Evolutionary conservation across 225 moss, liverwort and hornwort genomes (phyloP), one percentile per base, ranked within the genome.

Genomic region (Rhytidiadelphus loreus): DNA sequence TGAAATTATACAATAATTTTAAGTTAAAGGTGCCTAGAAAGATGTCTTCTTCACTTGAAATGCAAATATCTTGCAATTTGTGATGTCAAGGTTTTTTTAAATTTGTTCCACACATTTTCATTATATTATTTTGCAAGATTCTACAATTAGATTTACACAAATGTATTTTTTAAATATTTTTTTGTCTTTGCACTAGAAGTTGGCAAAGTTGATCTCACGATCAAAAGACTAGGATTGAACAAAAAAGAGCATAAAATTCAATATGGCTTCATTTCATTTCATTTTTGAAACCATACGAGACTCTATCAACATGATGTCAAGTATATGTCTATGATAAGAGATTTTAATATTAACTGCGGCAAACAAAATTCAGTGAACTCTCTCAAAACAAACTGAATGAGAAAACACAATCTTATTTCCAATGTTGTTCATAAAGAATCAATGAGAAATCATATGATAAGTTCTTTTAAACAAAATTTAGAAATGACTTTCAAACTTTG

Each of bases 81-180:
- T 7, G 8, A 0, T 0, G 0, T 8, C 13, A 50, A 50, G 13
- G 8, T 21, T 33, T 21, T n/a, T 21, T 33, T 7, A 50, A 75
- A 50, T 48, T 13, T 75, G 4, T 50, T 33, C 33, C 7, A 50
- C 2, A 11, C 8, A 13, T 75, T 21, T 50, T 48, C 2, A 13
- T 75, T 13, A 5, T 23, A 35, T 6, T 53, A 3, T 14, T 76
- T 15, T 53, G 0, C 5, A 77, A 53, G 53, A 23, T 35, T 3
- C 35, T 76, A 8, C 1, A 14, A 0, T 13, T 32, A 35, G 2
- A 76, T 35, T 13, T 35, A 14, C 4, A 13, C 2, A 35, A 32
- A 32, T 32, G 1, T 20, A 11, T 48, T 20, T 48, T 48, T 20
- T 2, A 7, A 8, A 2, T 20, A 7, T 50, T 33, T 50, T 64